Evolutionary conservation across 306 rosid genomes (phyloP).

Genomic region (Cicer bijugum): DNA sequence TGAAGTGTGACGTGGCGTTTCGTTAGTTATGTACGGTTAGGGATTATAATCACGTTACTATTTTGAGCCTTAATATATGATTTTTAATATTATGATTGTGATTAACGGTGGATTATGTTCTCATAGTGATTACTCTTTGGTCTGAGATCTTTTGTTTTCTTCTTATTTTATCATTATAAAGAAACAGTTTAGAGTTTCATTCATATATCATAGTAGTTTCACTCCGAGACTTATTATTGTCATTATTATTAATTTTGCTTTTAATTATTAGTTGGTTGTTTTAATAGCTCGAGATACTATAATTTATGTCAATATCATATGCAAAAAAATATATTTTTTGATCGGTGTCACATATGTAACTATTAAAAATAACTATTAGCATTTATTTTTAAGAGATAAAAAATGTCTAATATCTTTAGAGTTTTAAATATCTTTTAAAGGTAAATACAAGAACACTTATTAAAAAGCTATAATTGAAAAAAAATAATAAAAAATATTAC

Average conservation of each 20-base stretch:
- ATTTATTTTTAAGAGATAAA: no score
- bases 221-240: constrained; percentile 4
- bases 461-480: no score
- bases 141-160: background rate
- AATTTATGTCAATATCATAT: no score
- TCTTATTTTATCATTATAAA: background rate
- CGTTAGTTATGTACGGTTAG: constrained; percentile 44
- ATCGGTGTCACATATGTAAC: no score
- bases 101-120: constrained; percentile 16
- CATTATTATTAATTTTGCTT: background rate
- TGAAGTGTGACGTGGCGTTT: constrained; percentile 11
- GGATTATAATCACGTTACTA: background rate
- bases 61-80: no score
- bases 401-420: no score
- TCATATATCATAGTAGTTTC: background rate
- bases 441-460: no score
- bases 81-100: constrained; percentile 31
- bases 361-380: no score
- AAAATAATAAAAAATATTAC: no score
- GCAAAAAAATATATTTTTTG: no score
- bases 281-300: no score
- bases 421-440: no score
- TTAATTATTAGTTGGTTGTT: background rate
- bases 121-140: constrained; percentile 10
- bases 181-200: constrained; percentile 15